phyloP scores from a whole-genome alignment of 1,139 yeast species.

The Lodderomyces elongisporus region DNA sequence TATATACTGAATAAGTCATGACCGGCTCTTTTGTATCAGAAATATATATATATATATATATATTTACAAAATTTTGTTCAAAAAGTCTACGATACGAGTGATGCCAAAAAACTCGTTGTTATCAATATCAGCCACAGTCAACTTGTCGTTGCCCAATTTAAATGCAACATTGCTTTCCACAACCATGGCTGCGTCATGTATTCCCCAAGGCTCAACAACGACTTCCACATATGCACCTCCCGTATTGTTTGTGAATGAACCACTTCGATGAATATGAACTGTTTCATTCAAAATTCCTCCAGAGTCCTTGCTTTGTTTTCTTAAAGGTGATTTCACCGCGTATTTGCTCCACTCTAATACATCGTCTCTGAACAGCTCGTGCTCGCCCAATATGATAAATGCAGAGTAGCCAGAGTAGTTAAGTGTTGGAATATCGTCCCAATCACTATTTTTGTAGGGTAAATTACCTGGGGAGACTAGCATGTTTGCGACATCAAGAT shows the following conservation, averaged over 20 bases:
- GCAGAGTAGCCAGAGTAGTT: conserved; percentile 21
- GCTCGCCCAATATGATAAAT: conserved; percentile 37
- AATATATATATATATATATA: too few relatives aligned
- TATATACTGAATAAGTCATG: too few relatives aligned
- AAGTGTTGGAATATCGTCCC: conserved; percentile 32
- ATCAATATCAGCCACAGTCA: conserved; percentile 14
- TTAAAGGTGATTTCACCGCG: conserved; percentile 27
- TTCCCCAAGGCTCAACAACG: conserved; percentile 40
- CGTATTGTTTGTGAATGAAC: conserved; percentile 8
- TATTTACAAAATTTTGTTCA: conserved; percentile 19
- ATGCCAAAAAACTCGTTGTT: conserved; percentile 24
- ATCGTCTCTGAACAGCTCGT: conserved; percentile 41
- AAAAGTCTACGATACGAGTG: conserved; percentile 22
- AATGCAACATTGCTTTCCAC: conserved; percentile 23
- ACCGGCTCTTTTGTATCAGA: too few relatives aligned
- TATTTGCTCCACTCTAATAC: conserved; percentile 31
- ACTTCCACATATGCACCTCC: conserved; percentile 17
- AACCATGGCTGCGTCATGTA: conserved; percentile 35
- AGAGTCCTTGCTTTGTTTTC: conserved; percentile 23
- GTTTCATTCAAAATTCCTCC: conserved; percentile 17
- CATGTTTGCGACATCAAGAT: conserved; percentile 8
- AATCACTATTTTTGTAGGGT: conserved; percentile 20
- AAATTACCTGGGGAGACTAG: conserved; percentile 15
- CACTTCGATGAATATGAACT: conserved; percentile 14
- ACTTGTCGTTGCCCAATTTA: conserved; percentile 9